A percentile compares a stretch with the other conserved stretches of the same genome.
Conservation (phyloP, 805 yeast species). For the Candida hispaniensis region DNA sequence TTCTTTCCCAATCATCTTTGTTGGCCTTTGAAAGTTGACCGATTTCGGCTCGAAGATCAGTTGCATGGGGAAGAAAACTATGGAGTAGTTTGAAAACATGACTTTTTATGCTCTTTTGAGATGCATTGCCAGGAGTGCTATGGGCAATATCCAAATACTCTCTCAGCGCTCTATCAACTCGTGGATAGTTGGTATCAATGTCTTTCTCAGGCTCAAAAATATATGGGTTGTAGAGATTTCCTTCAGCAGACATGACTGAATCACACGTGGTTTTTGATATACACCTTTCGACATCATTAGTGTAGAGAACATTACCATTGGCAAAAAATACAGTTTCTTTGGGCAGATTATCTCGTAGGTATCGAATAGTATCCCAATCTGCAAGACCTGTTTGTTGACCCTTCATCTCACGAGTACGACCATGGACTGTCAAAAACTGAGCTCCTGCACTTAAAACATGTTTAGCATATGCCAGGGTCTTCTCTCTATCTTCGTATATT, state of each 20-base stretch:
- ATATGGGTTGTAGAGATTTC: conserved; percentile 88
- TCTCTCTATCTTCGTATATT: conserved; percentile 73
- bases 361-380: conserved; percentile 74
- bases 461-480: conserved; percentile 75
- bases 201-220: conserved; percentile 41
- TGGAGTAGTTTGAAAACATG: conserved; percentile 81
- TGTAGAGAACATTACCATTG: conserved; percentile 89
- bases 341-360: conserved; percentile 61
- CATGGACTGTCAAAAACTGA: conserved; percentile 88
- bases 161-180: conserved; percentile 72
- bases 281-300: conserved; percentile 71
- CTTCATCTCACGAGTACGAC: conserved; percentile 93
- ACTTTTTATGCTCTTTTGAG: conserved; percentile 76
- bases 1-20: conserved; percentile 41
- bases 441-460: conserved; percentile 91
- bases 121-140: conserved; percentile 52
- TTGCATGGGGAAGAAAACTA: conserved; percentile 66
- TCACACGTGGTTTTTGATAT: conserved; percentile 56
- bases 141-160: conserved; percentile 83
- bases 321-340: conserved; percentile 86
- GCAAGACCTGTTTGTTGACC: conserved; percentile 95
- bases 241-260: conserved; percentile 97
- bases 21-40: conserved; percentile 41
- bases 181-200: conserved; percentile 59
- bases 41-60: conserved; percentile 64